Percentiles rank a stretch among this genome's conserved stretches.
Evolutionary conservation across 2,329 filamentous ascomycete genomes (phyloP).

Genomic region (Pestalotiopsis sp.): DNA sequence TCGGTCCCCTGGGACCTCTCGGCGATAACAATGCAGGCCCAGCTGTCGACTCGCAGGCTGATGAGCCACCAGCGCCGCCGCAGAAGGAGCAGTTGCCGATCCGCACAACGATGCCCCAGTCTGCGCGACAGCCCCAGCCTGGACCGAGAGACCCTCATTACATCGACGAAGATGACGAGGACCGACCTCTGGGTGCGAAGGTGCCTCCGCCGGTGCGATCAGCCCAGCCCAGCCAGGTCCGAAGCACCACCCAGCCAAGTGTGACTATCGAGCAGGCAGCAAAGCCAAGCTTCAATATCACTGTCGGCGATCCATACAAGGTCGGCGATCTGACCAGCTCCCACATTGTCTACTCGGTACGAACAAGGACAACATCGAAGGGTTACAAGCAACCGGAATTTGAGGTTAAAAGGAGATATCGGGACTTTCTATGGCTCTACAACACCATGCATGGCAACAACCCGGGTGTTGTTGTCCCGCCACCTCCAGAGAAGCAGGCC

Average conservation of each 20-base stretch:
- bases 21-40: slow-evolving; percentile 46
- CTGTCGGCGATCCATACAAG: slow-evolving; percentile 95
- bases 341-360: slow-evolving; percentile 95
- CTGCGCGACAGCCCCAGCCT: slow-evolving; percentile 39
- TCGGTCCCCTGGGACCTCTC: slow-evolving; percentile 74
- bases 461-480: slow-evolving; percentile 90
- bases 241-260: slow-evolving; percentile 66
- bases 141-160: slow-evolving; percentile 60
- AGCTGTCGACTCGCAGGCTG: slow-evolving; percentile 28
- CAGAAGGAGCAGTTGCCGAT: slow-evolving; percentile 66
- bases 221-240: slow-evolving; percentile 51
- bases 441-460: slow-evolving; percentile 92
- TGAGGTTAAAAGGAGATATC: slow-evolving; percentile 88
- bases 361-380: slow-evolving; percentile 95
- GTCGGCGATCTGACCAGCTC: slow-evolving; percentile 95
- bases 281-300: slow-evolving; percentile 87
- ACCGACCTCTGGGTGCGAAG: slow-evolving; percentile 53
- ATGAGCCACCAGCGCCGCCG: slow-evolving; percentile 67
- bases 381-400: slow-evolving; percentile 93
- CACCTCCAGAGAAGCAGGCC: slow-evolving; percentile 96
- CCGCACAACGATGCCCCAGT: slow-evolving; percentile 55
- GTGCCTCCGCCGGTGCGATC: slow-evolving; percentile 66
- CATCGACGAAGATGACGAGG: slow-evolving; percentile 67
- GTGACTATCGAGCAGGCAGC: slow-evolving; percentile 91
- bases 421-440: slow-evolving; percentile 98